Base-by-base conservation (phyloP, 2,329 filamentous ascomycete species). In the Sporothrix curviconia region DNA sequence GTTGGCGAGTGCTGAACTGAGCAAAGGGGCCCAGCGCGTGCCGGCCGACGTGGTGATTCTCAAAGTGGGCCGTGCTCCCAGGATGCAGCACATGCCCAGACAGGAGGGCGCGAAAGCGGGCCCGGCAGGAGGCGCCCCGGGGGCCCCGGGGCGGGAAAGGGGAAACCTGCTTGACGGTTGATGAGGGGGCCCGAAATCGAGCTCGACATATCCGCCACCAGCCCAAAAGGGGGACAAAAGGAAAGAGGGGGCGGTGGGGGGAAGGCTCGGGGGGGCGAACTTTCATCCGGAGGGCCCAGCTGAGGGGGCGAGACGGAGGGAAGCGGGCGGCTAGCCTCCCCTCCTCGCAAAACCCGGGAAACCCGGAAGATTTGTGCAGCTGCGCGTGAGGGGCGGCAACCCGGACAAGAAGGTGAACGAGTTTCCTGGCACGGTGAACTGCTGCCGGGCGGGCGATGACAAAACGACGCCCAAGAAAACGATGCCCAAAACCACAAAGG, bases 291-390 rank as follows among this genome's bases (percentile, higher is more conserved):
- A 99, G 95, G 2, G 94, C 99, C 71, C 94, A 99, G 69, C 79
- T 99, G 9, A n/a, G 94, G 99, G 67, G 94, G 94, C 64, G 94
- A 99, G 74, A 99, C 94, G 0, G 94, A 99, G 68, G 99, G 94
- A 95, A 99, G 99, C 73, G 76, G 99, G 57, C 86, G 95, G 30
- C 72, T 97, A 36, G 91, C 94, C 1, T 94, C 91, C 12, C 84
- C 89, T 0, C 72, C 25, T 92, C 92, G 0, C 94, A 99, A 67
- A 81, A 77, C n/a, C 75, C 99, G 19, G 73, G 84, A 0, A 74
- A n/a, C n/a, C n/a, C 85, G 1, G 81, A 83, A 46, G 89, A 96
- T 85, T 96, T 61, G 78, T 84, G 54, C 78, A 83, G 17, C 74
- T 86, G 34, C 78, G 79, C 25, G 82, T 99, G 50, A 89, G 86